phyloP scores from a whole-genome alignment of 2,329 filamentous ascomycete species.

The Neonectria faginata region DNA sequence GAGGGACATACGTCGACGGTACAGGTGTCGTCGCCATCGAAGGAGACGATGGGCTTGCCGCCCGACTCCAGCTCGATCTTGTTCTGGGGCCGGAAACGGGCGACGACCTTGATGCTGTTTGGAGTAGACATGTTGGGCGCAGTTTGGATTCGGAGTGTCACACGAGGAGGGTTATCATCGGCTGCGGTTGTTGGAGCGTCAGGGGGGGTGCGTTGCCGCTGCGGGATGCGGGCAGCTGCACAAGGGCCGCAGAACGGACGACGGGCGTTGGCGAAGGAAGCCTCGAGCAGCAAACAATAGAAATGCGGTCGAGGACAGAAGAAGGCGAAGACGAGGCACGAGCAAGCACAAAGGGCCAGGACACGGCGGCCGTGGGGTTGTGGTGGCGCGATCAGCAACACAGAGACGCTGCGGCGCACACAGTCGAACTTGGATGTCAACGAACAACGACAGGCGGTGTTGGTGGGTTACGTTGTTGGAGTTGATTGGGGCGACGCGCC shows the following conservation, averaged over 20 bases:
- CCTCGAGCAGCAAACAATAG: conserved; percentile 27
- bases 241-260: conserved; percentile 43
- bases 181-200: conserved; percentile 35
- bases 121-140: conserved; percentile 63
- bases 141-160: conserved; percentile 36
- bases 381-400: conserved; percentile 39
- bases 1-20: conserved; percentile 76
- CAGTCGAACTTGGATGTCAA: conserved; percentile 30
- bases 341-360: conserved; percentile 23
- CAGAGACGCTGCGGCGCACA: conserved; percentile 38
- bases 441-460: conserved; percentile 33
- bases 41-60: conserved; percentile 90
- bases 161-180: conserved; percentile 44
- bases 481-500: conserved; percentile 40
- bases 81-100: conserved; percentile 97
- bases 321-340: conserved; percentile 19
- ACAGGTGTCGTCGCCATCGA: conserved; percentile 91
- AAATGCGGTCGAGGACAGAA: conserved; percentile 21
- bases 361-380: conserved; percentile 38
- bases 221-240: conserved; percentile 38
- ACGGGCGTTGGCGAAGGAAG: conserved; percentile 31
- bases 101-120: conserved; percentile 88
- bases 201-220: conserved; percentile 36
- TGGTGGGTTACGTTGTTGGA: conserved; percentile 40
- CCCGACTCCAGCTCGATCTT: conserved; percentile 90